Conservation (phyloP, 2,329 filamentous ascomycete species). For the Ophiognomonia clavigignenti-juglandacearum region DNA sequence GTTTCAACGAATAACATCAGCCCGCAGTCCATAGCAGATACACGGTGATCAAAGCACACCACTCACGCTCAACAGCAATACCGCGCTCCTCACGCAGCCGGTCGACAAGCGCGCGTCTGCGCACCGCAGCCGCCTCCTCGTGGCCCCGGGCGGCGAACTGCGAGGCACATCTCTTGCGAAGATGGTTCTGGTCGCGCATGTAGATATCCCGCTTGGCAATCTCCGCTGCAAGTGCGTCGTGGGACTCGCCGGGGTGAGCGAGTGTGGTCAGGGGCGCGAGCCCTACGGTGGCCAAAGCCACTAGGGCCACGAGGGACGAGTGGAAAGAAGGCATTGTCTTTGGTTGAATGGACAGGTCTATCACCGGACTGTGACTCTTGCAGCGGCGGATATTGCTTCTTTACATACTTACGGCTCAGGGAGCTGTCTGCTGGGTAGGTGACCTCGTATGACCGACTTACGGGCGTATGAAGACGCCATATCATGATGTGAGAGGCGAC, state of each 20-base stretch:
- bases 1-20: neutral
- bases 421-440: too few relatives aligned
- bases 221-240: neutral
- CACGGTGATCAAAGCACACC: too few relatives aligned
- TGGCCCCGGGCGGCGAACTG: neutral
- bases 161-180: slow-evolving; percentile 2
- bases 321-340: neutral
- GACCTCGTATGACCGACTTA: too few relatives aligned
- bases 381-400: too few relatives aligned
- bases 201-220: neutral
- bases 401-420: too few relatives aligned
- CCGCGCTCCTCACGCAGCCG: slow-evolving; percentile 3
- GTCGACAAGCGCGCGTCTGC: slow-evolving; percentile 1
- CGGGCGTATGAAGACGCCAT: too few relatives aligned
- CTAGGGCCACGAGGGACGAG: neutral
- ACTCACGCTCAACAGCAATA: neutral
- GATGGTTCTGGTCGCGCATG: neutral
- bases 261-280: neutral
- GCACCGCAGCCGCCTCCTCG: neutral
- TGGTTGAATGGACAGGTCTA: too few relatives aligned
- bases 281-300: neutral
- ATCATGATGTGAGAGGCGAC: too few relatives aligned
- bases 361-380: too few relatives aligned
- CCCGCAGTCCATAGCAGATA: neutral
- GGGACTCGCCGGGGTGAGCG: slow-evolving; percentile 1